Evolutionary conservation across 78 protist species (phyloP).

Genomic region (Bigelowiella natans): DNA sequence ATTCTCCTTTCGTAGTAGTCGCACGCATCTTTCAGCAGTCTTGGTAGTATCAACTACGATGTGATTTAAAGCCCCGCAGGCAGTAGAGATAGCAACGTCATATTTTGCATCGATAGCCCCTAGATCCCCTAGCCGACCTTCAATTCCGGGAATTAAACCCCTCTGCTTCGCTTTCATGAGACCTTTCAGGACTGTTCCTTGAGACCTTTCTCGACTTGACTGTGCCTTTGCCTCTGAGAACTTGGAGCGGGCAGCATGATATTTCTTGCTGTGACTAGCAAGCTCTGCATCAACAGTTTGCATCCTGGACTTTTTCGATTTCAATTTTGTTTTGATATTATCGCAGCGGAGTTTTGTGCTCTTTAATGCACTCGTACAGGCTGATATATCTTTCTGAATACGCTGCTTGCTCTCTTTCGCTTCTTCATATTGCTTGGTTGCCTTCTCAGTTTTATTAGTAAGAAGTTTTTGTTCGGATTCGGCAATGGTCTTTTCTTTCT

Average conservation of each 20-base stretch:
- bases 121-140: constrained; percentile 92
- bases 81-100: constrained; percentile 90
- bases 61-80: constrained; percentile 57
- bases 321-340: neutral
- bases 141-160: constrained; percentile 33
- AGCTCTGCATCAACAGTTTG: neutral
- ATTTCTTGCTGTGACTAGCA: no score
- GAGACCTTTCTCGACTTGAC: neutral
- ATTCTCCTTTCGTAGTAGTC: constrained; percentile 36
- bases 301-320: neutral
- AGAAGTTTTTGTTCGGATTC: constrained; percentile 41
- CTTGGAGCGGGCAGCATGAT: no score
- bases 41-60: constrained; percentile 57
- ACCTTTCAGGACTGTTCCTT: constrained; percentile 22
- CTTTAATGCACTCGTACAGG: neutral
- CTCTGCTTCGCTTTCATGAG: constrained; percentile 26
- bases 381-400: neutral
- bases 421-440: neutral
- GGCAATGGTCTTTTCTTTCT: constrained; percentile 25
- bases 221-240: neutral
- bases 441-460: neutral
- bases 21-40: constrained; percentile 40
- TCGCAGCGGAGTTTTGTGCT: neutral
- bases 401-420: neutral
- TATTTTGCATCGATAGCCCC: constrained; percentile 80